Conservation (phyloP, 257 asterid genomes). For the Gardenia jasminoides region DNA sequence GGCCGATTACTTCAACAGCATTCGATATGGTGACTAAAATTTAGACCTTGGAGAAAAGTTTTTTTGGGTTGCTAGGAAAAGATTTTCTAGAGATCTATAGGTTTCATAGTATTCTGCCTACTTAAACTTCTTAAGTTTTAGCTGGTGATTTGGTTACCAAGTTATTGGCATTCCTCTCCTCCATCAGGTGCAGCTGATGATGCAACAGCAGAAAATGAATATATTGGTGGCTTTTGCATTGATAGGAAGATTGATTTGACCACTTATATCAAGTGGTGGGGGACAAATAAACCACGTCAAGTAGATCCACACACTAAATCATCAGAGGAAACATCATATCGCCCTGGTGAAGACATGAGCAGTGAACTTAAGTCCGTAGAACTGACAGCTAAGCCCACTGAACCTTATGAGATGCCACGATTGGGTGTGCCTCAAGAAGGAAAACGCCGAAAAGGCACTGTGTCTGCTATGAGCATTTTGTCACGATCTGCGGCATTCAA, state of each 20-base stretch:
- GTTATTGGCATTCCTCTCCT: slow-evolving; percentile 23
- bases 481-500: slow-evolving; percentile 76
- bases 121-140: background rate
- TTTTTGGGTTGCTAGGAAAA: background rate
- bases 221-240: slow-evolving; percentile 53
- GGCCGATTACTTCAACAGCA: slow-evolving; percentile 56
- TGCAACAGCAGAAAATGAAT: slow-evolving; percentile 57
- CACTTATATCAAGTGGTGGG: slow-evolving; percentile 97
- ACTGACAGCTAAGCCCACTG: slow-evolving; percentile 56
- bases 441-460: slow-evolving; percentile 47
- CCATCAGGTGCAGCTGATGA: slow-evolving; percentile 60
- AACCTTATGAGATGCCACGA: slow-evolving; percentile 91
- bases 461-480: slow-evolving; percentile 79
- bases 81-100: background rate
- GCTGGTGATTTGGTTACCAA: slow-evolving; percentile 17
- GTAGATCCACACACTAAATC: slow-evolving; percentile 59
- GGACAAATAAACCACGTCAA: slow-evolving; percentile 55
- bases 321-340: slow-evolving; percentile 58
- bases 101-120: background rate
- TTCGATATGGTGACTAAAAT: slow-evolving; percentile 57
- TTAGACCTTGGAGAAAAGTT: slow-evolving; percentile 3
- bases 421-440: slow-evolving; percentile 68
- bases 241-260: slow-evolving; percentile 92
- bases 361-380: slow-evolving; percentile 70
- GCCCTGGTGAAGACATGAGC: slow-evolving; percentile 59